Base-by-base conservation (phyloP, 2,329 filamentous ascomycete species). In the Dactylella cylindrospora region DNA sequence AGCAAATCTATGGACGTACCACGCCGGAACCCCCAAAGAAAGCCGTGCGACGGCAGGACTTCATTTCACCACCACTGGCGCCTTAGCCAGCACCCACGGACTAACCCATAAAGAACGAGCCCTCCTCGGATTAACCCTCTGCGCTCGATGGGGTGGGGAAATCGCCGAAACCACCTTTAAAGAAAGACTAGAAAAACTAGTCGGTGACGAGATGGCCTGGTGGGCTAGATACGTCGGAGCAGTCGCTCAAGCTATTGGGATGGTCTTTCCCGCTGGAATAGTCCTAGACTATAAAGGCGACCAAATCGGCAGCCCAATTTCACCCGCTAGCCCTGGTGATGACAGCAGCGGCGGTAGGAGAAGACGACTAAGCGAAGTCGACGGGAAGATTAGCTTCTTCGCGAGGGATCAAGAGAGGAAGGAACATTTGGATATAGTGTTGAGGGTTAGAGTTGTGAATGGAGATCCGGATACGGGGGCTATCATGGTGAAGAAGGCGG, bases 91-190 rank as follows among this genome's bases (percentile, higher is more conserved):
- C 10, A 78, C 80, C 1, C 88, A 91, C 31, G 88, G 88, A 0
- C 74, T 94, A 20, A 84, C 82, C 1, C 90, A 96, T 70, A 72
- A 82, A 36, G 79, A 83, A 44, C 80, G 89, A 9, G 85, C 86
- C 0, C 72, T 87, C 1, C 76, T 95, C 2, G 87, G 82, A 0
- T 74, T 95, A 3, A 79, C 85, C 1, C 76, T 88, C 1, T 89
- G 83, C 67, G 83, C 85, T 38, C 78, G 89, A 66, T 94, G 88
- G 82, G 85, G 83, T 13, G 83, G 82, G 2, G 79, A 80, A 33
- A 75, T 86, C 1, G 78, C 80, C 0, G 83, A 86, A 66, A 69
- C 76, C 6, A 70, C 74, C 3, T 82, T 84, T 67, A 79, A 80
- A 25, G 69, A 72, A 1, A 75, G 77, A 3, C 74, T 87, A 25